These are phyloP conservation scores for Angomonas desouzai DNA, from an alignment of 208 protist species.

Conservation along the genomic window DNA sequence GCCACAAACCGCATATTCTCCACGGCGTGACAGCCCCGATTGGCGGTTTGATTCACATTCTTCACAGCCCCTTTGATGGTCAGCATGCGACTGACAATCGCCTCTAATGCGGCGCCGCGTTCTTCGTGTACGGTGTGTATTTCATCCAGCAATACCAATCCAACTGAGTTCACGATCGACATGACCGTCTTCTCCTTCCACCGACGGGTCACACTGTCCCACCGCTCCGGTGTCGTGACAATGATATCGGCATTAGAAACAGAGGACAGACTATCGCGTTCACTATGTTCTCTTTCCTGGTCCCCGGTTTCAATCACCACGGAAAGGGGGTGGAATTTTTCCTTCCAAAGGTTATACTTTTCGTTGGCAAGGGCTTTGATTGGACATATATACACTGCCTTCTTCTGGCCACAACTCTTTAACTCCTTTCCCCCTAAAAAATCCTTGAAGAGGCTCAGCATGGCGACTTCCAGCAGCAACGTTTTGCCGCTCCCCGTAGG, in stretches of 20 bases:
- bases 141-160: constrained; percentile 89
- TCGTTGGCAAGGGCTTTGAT: constrained; percentile 89
- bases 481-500: constrained; percentile 91
- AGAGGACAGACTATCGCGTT: constrained; percentile 23
- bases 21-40: constrained; percentile 4
- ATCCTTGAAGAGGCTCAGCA: constrained; percentile 69
- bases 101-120: constrained; percentile 89
- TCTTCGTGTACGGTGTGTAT: constrained; percentile 92
- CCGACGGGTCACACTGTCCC: constrained; percentile 91
- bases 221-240: constrained; percentile 92
- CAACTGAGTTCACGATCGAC: constrained; percentile 68
- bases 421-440: background rate
- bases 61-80: constrained; percentile 39
- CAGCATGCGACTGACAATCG: constrained; percentile 90
- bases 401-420: constrained; percentile 14
- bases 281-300: constrained; percentile 46
- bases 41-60: background rate
- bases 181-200: constrained; percentile 80
- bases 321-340: constrained; percentile 69
- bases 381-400: constrained; percentile 90
- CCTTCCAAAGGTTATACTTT: constrained; percentile 71
- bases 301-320: constrained; percentile 96
- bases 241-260: constrained; percentile 73
- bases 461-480: constrained; percentile 82
- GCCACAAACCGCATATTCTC: constrained; percentile 67